Base-by-base conservation (phyloP, 2,329 filamentous ascomycete species). In the Penicillium sp. region DNA sequence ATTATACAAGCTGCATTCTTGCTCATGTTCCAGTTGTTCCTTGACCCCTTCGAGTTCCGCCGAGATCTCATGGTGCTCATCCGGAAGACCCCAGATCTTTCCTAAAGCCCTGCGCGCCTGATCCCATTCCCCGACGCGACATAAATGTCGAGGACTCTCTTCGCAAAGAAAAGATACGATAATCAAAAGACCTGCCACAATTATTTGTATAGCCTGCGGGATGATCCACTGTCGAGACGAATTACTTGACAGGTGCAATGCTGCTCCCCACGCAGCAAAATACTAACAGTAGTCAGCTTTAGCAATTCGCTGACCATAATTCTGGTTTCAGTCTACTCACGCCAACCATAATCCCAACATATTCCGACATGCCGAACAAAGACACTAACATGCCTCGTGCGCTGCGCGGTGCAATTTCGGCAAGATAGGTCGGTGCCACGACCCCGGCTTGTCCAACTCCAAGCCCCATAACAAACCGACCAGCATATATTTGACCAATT, bases 341-440 rank as follows among this genome's bases (percentile, higher is more conserved):
- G 5, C 60, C 62, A 14, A 61, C 52, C 54, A 64, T 60, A 13
- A 66, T 63, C 8, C 63, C 63, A n/a, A 66, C 33, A 19, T 66
- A 66, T 33, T 62, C 63, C 2, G 56, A 63, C 19, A 56, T 50
- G 2, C 56, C 58, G 49, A 60, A 67, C 10, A 60, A 43, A 11
- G 52, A 53, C 4, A 63, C 59, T 28, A 65, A 29, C 42, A 93
- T 84, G 8, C 91, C 91, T 40, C 87, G 84, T 65, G 87, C 82
- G 13, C 80, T 75, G 0, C 84, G 84, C 1, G 92, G 92, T 0
- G 91, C 86, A 19, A 95, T 82, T 72, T 96, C 92, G 44, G 89
- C 91, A 66, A 97, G 91, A 77, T 95, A 96, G 8, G 96, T 81
- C 0, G 92, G 92, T 1, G 92, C 91, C 24, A 95, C 88, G 21